Evolutionary conservation across 78 protist species (phyloP).

Genomic region (Tieghemostelium lacteum): DNA sequence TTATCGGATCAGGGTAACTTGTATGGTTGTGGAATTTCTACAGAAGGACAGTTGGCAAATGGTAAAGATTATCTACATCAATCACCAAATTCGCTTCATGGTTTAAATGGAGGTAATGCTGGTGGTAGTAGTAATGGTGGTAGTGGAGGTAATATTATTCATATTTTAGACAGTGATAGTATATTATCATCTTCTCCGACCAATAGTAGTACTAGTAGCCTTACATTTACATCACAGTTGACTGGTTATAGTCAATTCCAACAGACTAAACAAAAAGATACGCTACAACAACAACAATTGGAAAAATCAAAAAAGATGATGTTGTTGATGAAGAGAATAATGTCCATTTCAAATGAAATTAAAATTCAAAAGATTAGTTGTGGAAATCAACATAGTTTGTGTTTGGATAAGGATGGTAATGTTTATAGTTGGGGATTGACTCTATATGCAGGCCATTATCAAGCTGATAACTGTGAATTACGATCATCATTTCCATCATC

Average conservation of each 20-base stretch:
- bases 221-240: too few species aligned
- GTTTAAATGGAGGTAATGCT: background rate
- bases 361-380: constrained; percentile 15
- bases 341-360: background rate
- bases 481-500: too few species aligned
- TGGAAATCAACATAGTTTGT: constrained; percentile 43
- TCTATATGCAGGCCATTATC: constrained; percentile 22
- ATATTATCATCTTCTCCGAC: background rate
- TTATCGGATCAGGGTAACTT: constrained; percentile 49
- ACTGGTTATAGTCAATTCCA: background rate
- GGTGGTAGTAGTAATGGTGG: background rate
- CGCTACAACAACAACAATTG: background rate
- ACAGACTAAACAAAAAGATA: background rate
- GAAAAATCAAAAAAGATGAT: background rate
- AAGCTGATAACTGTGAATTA: too few species aligned
- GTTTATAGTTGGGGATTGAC: constrained; percentile 38
- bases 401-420: background rate
- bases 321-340: background rate
- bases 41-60: constrained; percentile 41
- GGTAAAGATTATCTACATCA: background rate
- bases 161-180: background rate
- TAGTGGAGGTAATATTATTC: background rate
- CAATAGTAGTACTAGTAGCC: background rate
- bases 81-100: background rate
- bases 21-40: constrained; percentile 36